Percentiles rank a stretch among this genome's conserved stretches.
These are phyloP conservation scores for Pogostemon cablin DNA, from an alignment of 257 asterid genomes.

Conservation along the genomic window DNA sequence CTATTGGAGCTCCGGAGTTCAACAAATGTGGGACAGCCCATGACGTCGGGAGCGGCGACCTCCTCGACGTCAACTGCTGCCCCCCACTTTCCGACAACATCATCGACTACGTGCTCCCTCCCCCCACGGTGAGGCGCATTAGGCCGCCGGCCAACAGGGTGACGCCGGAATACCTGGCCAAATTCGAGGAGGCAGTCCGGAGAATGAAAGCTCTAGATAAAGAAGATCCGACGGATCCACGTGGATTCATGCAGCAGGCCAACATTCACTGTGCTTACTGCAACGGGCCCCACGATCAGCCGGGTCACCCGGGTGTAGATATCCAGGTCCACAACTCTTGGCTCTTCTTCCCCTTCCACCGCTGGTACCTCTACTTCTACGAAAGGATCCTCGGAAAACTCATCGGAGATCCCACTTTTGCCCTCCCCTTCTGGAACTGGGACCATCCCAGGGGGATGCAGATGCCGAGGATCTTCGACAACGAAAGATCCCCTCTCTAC, in stretches of 20 bases:
- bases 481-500: not conserved
- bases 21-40: conserved; percentile 29
- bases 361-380: conserved; percentile 52
- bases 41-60: not conserved
- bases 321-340: conserved; percentile 39
- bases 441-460: conserved; percentile 24
- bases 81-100: not conserved
- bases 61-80: not conserved
- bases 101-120: not conserved
- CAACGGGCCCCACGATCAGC: conserved; percentile 51
- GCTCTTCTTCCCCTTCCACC: conserved; percentile 56
- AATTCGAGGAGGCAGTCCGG: conserved; percentile 36
- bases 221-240: conserved; percentile 53
- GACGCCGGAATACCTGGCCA: not conserved
- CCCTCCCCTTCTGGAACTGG: conserved; percentile 29
- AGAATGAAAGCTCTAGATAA: conserved; percentile 41
- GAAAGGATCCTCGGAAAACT: conserved; percentile 45
- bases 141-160: not conserved
- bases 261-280: conserved; percentile 38
- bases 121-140: not conserved
- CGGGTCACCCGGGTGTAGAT: conserved; percentile 16
- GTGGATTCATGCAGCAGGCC: conserved; percentile 29
- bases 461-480: not conserved
- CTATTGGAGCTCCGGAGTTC: conserved; percentile 42
- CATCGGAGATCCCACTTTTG: conserved; percentile 42